phyloP scores from a whole-genome alignment of 768 basidiomycete genomes.

The Rhodotorula paludigena region DNA sequence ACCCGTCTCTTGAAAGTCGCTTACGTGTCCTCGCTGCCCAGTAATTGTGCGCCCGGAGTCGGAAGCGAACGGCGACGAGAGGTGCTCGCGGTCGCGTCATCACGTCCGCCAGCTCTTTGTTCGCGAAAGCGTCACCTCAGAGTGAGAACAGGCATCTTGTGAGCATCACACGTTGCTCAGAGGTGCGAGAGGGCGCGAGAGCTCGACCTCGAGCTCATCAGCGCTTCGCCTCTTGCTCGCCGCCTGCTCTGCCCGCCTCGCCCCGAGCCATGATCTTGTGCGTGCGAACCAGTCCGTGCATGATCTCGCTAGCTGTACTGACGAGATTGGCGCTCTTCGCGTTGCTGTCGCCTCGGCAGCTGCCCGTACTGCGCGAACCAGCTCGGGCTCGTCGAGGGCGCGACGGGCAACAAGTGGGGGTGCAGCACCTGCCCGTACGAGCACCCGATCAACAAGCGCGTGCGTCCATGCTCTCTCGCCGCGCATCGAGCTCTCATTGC shows the following conservation, averaged over 20 bases:
- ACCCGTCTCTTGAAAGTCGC: too few relatives aligned
- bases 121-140: too few relatives aligned
- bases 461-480: conserved; percentile 43
- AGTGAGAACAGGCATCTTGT: too few relatives aligned
- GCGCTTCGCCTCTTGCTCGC: not conserved
- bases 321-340: too few relatives aligned
- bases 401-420: conserved; percentile 77
- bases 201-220: not conserved
- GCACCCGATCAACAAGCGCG: conserved; percentile 83
- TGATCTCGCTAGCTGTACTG: too few relatives aligned
- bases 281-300: not conserved
- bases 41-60: too few relatives aligned
- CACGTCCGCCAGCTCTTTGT: too few relatives aligned
- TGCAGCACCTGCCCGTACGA: conserved; percentile 94
- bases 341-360: conserved; percentile 40
- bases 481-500: not conserved
- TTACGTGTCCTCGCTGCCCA: too few relatives aligned
- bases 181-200: too few relatives aligned
- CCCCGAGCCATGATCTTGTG: not conserved
- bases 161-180: too few relatives aligned
- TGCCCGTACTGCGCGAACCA: conserved; percentile 92
- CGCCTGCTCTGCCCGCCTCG: not conserved
- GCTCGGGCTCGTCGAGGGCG: conserved; percentile 63
- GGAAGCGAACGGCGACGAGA: too few relatives aligned
- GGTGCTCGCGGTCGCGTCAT: too few relatives aligned